Conservation (phyloP, 2,329 filamentous ascomycete genomes). For the Coniella lustricola region DNA sequence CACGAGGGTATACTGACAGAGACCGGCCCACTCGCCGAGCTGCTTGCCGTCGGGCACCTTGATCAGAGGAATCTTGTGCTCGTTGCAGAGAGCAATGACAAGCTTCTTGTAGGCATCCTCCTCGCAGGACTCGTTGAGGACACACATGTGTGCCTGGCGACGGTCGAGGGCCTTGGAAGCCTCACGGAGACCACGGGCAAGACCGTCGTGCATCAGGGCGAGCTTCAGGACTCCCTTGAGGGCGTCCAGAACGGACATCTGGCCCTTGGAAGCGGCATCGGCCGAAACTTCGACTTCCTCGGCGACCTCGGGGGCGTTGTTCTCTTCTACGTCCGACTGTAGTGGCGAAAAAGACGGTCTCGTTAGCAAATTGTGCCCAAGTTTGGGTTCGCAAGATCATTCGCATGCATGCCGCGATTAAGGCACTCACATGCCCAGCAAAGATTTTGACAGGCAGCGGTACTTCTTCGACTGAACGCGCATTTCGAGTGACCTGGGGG, state of each 20-base stretch:
- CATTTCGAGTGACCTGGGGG: background rate
- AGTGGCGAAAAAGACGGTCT: constrained; percentile 19
- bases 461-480: background rate
- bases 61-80: constrained; percentile 99
- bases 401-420: constrained; percentile 7
- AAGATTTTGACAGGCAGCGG: constrained; percentile 2
- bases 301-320: constrained; percentile 71
- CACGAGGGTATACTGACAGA: constrained; percentile 66
- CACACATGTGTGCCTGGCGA: constrained; percentile 99
- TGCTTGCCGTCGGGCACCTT: constrained; percentile 99
- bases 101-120: constrained; percentile 99
- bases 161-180: constrained; percentile 98
- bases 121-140: constrained; percentile 99
- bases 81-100: constrained; percentile 94
- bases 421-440: background rate
- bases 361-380: constrained; percentile 18
- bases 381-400: constrained; percentile 5
- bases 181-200: constrained; percentile 96
- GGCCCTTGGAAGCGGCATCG: constrained; percentile 78
- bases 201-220: constrained; percentile 98
- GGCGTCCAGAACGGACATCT: constrained; percentile 97
- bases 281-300: constrained; percentile 94
- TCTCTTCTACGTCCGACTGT: constrained; percentile 99
- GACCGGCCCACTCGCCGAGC: constrained; percentile 98
- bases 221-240: constrained; percentile 99